phyloP scores from a whole-genome alignment of 768 basidiomycete genomes.

The Suillus fuscotomentosus region DNA sequence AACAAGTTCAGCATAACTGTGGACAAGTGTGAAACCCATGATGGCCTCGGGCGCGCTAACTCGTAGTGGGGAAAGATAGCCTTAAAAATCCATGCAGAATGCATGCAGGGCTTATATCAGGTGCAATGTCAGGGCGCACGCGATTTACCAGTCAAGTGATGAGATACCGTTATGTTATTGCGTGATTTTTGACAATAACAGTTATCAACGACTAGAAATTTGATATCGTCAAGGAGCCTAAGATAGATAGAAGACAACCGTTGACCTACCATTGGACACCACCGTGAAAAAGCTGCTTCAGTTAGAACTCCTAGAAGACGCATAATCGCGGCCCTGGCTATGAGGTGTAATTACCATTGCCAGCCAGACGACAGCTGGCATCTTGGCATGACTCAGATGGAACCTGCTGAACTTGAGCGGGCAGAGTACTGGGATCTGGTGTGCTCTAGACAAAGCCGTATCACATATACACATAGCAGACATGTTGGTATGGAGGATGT shows the following conservation, averaged over 20 bases:
- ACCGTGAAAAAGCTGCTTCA: not conserved
- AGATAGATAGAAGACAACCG: no score
- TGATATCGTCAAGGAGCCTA: no score
- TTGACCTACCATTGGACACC: constrained; percentile 1
- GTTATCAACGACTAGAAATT: no score
- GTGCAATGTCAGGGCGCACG: constrained; percentile 1
- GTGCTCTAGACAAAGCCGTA: no score
- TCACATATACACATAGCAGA: no score
- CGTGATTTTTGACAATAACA: constrained; percentile 27
- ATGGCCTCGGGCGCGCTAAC: not conserved
- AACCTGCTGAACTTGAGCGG: not conserved
- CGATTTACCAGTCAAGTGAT: not conserved
- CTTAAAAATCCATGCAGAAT: not conserved
- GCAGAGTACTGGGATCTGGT: not conserved
- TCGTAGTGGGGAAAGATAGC: not conserved
- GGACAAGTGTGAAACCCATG: constrained; percentile 1
- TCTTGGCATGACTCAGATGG: not conserved
- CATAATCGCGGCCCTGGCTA: not conserved
- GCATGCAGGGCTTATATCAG: not conserved
- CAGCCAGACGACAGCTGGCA: not conserved
- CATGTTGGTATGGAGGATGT: no score
- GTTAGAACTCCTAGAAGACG: not conserved
- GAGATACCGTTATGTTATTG: constrained; percentile 24
- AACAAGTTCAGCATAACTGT: not conserved
- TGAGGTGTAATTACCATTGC: not conserved